Conservation (phyloP, 1,139 yeast genomes). For the Kurtzmaniella quercitrusa region DNA sequence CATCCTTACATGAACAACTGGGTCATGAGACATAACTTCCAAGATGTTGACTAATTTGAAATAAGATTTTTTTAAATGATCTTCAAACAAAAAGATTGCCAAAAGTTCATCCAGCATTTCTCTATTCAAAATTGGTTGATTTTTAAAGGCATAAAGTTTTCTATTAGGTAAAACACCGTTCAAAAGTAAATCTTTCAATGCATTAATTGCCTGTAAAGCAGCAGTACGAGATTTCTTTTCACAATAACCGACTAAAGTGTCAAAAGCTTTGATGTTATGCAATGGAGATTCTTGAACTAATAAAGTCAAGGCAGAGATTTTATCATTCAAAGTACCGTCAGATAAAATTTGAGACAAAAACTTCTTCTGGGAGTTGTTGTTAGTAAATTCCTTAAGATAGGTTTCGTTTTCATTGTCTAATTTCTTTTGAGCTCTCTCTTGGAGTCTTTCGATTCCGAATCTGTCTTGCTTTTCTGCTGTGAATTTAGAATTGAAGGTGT, state of each 20-base stretch:
- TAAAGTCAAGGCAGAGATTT: constrained; percentile 89
- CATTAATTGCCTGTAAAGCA: constrained; percentile 84
- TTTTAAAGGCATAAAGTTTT: constrained; percentile 73
- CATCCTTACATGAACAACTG: constrained; percentile 86
- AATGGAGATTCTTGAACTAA: constrained; percentile 92
- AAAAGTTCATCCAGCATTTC: constrained; percentile 49
- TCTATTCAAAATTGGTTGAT: constrained; percentile 56
- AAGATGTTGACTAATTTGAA: constrained; percentile 68
- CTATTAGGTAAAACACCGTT: constrained; percentile 83
- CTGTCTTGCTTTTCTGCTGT: constrained; percentile 40
- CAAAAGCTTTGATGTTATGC: constrained; percentile 82
- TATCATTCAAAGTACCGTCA: constrained; percentile 93
- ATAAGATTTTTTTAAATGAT: constrained; percentile 71
- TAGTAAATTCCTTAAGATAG: constrained; percentile 73
- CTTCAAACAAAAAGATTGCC: constrained; percentile 83
- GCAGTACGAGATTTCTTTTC: constrained; percentile 92
- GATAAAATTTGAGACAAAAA: constrained; percentile 85
- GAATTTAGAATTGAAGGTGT: constrained; percentile 26
- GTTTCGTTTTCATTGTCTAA: constrained; percentile 68
- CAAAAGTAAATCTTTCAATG: constrained; percentile 81
- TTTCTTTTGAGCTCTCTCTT: constrained; percentile 61
- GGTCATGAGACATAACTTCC: constrained; percentile 79
- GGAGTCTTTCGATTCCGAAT: constrained; percentile 53
- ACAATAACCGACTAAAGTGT: constrained; percentile 71
- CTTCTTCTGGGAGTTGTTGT: constrained; percentile 80